Evolutionary conservation across 345 rosid species (phyloP).

Genomic region (Brassica carinata): DNA sequence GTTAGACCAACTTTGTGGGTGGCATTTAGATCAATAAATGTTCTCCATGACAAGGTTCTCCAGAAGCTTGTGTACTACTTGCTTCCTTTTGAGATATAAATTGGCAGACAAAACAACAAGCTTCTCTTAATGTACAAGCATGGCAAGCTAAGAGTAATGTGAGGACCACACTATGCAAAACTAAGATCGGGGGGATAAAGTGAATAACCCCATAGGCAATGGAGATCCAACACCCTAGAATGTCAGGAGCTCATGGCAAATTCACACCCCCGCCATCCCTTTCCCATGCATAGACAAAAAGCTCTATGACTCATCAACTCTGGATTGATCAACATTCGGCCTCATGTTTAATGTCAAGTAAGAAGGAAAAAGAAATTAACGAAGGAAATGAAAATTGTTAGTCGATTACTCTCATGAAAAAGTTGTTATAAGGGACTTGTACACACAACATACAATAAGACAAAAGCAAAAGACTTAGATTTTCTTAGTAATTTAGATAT

Average conservation of each 20-base stretch:
- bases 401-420: too few relatives aligned
- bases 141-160: constrained; percentile 36
- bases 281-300: constrained; percentile 40
- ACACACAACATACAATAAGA: too few relatives aligned
- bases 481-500: too few relatives aligned
- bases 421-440: too few relatives aligned
- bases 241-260: constrained; percentile 36
- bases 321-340: neutral
- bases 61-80: constrained; percentile 19
- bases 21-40: constrained; percentile 38
- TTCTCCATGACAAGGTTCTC: constrained; percentile 15
- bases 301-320: constrained; percentile 14
- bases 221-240: constrained; percentile 5
- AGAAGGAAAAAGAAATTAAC: too few relatives aligned
- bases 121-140: constrained; percentile 22
- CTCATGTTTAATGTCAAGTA: too few relatives aligned
- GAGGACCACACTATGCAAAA: constrained; percentile 39
- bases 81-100: constrained; percentile 12
- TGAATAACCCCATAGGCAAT: constrained; percentile 29
- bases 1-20: constrained; percentile 37
- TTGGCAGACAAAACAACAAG: constrained; percentile 27
- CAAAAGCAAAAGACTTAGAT: too few relatives aligned
- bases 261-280: constrained; percentile 34
- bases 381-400: too few relatives aligned
- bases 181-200: constrained; percentile 15